Evolutionary conservation across 129 eudicot species (phyloP).

Genomic region (Dittrichia graveolens): DNA sequence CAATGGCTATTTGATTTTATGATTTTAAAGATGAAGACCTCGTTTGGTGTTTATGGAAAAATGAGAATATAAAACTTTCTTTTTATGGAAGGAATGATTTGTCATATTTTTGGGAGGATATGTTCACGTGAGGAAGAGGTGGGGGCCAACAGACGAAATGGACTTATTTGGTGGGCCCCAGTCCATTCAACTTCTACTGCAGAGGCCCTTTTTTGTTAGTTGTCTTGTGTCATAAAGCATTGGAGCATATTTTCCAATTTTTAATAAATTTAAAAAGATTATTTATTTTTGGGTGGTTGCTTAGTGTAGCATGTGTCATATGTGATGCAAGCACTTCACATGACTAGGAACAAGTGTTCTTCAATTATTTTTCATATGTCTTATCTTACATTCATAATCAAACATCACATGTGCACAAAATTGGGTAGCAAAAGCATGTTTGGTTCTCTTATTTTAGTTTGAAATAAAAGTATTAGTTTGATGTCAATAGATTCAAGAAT

Average conservation of each 20-base stretch:
- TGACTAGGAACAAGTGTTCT: neutral
- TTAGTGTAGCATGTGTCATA: slow-evolving; percentile 56
- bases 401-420: neutral
- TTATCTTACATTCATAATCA: neutral
- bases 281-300: slow-evolving; percentile 43
- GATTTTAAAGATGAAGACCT: too few species aligned
- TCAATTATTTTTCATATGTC: neutral
- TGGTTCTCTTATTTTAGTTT: neutral
- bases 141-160: slow-evolving; percentile 52
- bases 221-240: slow-evolving; percentile 49
- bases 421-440: neutral
- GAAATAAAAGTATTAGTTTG: neutral
- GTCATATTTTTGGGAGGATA: slow-evolving; percentile 25
- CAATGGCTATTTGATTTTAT: too few species aligned
- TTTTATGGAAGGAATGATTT: slow-evolving; percentile 23
- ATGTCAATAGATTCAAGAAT: neutral
- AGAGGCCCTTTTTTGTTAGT: slow-evolving; percentile 45
- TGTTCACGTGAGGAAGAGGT: slow-evolving; percentile 51
- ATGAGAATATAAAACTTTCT: slow-evolving; percentile 10
- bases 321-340: slow-evolving; percentile 48
- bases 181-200: slow-evolving; percentile 23
- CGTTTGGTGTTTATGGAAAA: too few species aligned
- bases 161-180: slow-evolving; percentile 33
- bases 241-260: slow-evolving; percentile 26
- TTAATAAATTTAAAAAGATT: slow-evolving; percentile 18